phyloP scores from a whole-genome alignment of 2,329 filamentous ascomycete genomes.

The Fusarium redolens region DNA sequence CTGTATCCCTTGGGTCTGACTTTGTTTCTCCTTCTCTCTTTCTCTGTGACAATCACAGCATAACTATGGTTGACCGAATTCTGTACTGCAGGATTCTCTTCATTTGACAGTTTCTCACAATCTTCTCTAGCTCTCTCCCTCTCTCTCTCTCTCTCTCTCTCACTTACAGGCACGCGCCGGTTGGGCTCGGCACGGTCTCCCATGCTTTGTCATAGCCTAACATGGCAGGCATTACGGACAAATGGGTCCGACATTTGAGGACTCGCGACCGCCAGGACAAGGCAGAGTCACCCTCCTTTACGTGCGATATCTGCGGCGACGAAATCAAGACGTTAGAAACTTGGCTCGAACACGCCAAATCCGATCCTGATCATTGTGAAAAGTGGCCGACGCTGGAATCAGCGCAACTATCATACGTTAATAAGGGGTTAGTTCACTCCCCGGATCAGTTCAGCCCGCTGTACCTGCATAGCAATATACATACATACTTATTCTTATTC shows the following conservation, averaged over 20 bases:
- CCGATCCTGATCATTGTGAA: conserved; percentile 30
- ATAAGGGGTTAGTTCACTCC: conserved; percentile 7
- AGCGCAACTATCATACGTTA: conserved; percentile 25
- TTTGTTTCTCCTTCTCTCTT: not conserved
- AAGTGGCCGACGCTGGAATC: conserved; percentile 22
- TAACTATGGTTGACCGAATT: conserved; percentile 12
- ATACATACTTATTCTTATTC: conserved; percentile 5
- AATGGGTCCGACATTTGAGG: conserved; percentile 35
- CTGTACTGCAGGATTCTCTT: conserved; percentile 1
- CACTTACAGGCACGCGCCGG: not conserved
- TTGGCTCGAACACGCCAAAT: conserved; percentile 44
- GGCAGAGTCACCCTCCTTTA: conserved; percentile 3
- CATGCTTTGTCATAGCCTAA: conserved; percentile 16
- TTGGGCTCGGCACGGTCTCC: not conserved
- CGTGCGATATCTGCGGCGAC: conserved; percentile 35
- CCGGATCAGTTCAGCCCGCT: not conserved
- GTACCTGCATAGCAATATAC: not conserved
- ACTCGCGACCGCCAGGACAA: conserved; percentile 27
- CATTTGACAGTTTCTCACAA: conserved; percentile 2
- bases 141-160: not conserved
- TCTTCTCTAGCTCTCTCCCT: not conserved
- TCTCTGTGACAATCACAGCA: not conserved
- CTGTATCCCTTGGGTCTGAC: not conserved
- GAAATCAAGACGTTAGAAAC: conserved; percentile 42
- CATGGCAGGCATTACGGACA: conserved; percentile 30